Base-by-base conservation (phyloP, 495 filamentous ascomycete species). In the Neurospora intermedia region DNA sequence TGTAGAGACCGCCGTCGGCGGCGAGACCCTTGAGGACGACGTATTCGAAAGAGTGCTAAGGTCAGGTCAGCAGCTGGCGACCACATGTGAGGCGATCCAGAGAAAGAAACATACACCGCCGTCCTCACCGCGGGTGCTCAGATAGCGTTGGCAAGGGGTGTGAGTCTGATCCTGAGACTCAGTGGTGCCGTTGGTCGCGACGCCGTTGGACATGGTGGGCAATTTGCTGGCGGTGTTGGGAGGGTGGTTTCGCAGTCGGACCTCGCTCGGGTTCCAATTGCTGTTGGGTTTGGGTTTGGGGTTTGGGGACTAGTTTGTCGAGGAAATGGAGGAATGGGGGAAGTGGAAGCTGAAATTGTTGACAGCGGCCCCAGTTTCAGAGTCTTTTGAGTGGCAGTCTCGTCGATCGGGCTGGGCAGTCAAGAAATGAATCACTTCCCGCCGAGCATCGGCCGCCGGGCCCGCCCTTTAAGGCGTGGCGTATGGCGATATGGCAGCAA, bases 1-100 rank as follows among this genome's bases (percentile, higher is more conserved):
- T 88, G 84, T 95, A 97, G 69, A 98, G 90, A 39, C 95, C 95
- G 41, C 93, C 93, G 77, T 98, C 94, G 3, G 89, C 81, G 38
- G 95, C 94, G 43, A 98, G 89, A 38, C 95, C 95, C 81, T 98
- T 96, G 73, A 98, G 83, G 39, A 97, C 94, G 45, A 93, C 93
- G 35, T 91, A 87, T 81, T 97, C 94, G 80, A 98, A 98, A 69
- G 94, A 93, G 74, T 96, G 86, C 93, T 97, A 70, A 66, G 20
- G 35, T 45, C 9, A 43, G n/a, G 71, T 73, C 40, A 75, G 72
- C 42, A 70, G 10, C 20, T 43, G 9, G 38, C 23, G 20, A 39
- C 16, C 46, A 46, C 43, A 46, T n/a, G 18, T 8, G 7, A 10
- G 43, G 43, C 43, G 43, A 46, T 38, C 4, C 35, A 38, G 35